Evolutionary conservation across 2,329 filamentous ascomycete species (phyloP).

Genomic region (Alternaria triticimaculans): DNA sequence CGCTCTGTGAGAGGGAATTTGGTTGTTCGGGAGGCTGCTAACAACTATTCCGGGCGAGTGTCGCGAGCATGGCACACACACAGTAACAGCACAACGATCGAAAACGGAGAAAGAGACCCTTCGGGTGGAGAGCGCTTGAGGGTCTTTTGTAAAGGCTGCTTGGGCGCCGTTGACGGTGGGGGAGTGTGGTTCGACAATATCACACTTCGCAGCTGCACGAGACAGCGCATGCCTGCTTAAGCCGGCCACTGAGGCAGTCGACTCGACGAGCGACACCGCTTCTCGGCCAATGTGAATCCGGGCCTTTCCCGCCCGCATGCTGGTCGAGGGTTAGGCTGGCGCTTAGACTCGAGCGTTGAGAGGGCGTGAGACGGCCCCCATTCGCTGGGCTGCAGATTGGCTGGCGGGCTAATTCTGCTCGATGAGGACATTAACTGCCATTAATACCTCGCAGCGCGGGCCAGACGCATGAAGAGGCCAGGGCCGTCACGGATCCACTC

Average conservation of each 20-base stretch:
- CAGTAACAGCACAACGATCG: constrained; percentile 38
- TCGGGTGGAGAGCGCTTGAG: constrained; percentile 52
- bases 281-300: constrained; percentile 39
- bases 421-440: constrained; percentile 36
- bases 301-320: constrained; percentile 37
- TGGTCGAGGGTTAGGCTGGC: constrained; percentile 35
- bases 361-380: constrained; percentile 32
- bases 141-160: constrained; percentile 51
- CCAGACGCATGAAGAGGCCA: constrained; percentile 23
- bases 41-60: constrained; percentile 25
- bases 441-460: constrained; percentile 38
- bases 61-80: constrained; percentile 42
- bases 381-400: constrained; percentile 34
- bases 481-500: constrained; percentile 18
- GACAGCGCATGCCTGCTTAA: constrained; percentile 38
- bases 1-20: constrained; percentile 20
- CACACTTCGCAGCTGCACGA: constrained; percentile 39
- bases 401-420: constrained; percentile 30
- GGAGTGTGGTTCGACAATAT: constrained; percentile 41
- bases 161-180: constrained; percentile 40
- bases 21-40: constrained; percentile 29
- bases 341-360: constrained; percentile 43
- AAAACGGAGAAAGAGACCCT: constrained; percentile 48
- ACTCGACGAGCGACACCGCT: constrained; percentile 27
- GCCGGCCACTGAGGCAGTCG: constrained; percentile 37